phyloP scores from a whole-genome alignment of 1,139 yeast species.

The Kurtzmaniella quercitrusa region DNA sequence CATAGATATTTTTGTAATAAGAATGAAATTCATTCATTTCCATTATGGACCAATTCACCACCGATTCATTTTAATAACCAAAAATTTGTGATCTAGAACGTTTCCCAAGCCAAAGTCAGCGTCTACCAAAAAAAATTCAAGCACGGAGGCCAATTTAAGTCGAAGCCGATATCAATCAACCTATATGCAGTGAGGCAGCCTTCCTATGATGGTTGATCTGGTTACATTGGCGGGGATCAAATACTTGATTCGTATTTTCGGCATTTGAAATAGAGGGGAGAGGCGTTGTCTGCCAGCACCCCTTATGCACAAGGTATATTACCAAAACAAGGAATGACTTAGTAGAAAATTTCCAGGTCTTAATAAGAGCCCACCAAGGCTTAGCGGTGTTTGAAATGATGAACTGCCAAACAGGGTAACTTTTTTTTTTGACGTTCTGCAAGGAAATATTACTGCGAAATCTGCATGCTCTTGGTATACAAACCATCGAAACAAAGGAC shows the following conservation, averaged over 20 bases:
- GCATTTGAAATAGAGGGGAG: not conserved
- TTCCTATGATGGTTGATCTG: no score
- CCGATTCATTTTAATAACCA: no score
- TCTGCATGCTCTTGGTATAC: not conserved
- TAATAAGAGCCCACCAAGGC: not conserved
- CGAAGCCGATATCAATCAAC: no score
- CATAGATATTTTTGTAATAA: no score
- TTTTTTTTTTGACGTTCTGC: not conserved
- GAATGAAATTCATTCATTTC: no score
- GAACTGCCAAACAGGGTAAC: not conserved
- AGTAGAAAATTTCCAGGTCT: not conserved
- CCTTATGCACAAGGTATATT: not conserved
- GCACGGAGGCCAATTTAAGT: no score
- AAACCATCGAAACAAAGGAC: not conserved
- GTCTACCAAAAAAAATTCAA: no score
- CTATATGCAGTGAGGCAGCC: no score
- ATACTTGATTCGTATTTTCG: not conserved
- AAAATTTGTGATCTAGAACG: no score
- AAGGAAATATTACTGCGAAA: not conserved
- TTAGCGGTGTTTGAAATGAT: not conserved
- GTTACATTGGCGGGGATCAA: not conserved
- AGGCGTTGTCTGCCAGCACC: not conserved
- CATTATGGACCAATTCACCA: no score
- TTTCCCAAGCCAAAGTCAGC: no score
- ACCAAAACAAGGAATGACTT: not conserved